phyloP scores from a whole-genome alignment of 2,329 filamentous ascomycete species.

The Stagonosporopsis chrysanthemi region DNA sequence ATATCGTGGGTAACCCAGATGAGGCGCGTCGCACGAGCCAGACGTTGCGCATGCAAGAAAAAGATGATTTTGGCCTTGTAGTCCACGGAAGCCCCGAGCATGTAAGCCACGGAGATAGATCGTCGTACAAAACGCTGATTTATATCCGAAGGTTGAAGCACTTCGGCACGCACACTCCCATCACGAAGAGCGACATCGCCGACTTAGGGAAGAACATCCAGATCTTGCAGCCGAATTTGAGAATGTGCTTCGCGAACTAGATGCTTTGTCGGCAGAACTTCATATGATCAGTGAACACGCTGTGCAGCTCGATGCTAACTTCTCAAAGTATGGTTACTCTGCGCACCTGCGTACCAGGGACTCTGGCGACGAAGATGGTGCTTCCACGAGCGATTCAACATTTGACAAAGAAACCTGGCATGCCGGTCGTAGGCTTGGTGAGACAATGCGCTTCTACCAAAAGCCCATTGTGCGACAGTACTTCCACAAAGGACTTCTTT shows the following conservation, averaged over 20 bases:
- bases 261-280: slow-evolving; percentile 61
- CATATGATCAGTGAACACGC: slow-evolving; percentile 63
- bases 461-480: slow-evolving; percentile 69
- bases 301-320: slow-evolving; percentile 66
- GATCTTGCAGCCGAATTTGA: slow-evolving; percentile 65
- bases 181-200: slow-evolving; percentile 58
- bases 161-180: slow-evolving; percentile 62
- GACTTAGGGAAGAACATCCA: slow-evolving; percentile 59
- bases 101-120: slow-evolving; percentile 26
- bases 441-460: slow-evolving; percentile 64
- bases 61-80: slow-evolving; percentile 62
- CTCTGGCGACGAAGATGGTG: slow-evolving; percentile 10
- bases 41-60: slow-evolving; percentile 50
- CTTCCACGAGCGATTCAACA: slow-evolving; percentile 23
- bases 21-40: slow-evolving; percentile 59
- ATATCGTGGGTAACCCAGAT: slow-evolving; percentile 64
- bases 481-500: slow-evolving; percentile 70
- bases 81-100: slow-evolving; percentile 64
- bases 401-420: slow-evolving; percentile 50
- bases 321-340: slow-evolving; percentile 69
- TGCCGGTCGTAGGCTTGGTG: slow-evolving; percentile 48
- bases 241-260: slow-evolving; percentile 61
- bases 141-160: slow-evolving; percentile 51
- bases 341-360: slow-evolving; percentile 60
- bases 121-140: not conserved